Evolutionary conservation across 2,329 filamentous ascomycete genomes (phyloP).

Genomic region (Xylariales sp.): DNA sequence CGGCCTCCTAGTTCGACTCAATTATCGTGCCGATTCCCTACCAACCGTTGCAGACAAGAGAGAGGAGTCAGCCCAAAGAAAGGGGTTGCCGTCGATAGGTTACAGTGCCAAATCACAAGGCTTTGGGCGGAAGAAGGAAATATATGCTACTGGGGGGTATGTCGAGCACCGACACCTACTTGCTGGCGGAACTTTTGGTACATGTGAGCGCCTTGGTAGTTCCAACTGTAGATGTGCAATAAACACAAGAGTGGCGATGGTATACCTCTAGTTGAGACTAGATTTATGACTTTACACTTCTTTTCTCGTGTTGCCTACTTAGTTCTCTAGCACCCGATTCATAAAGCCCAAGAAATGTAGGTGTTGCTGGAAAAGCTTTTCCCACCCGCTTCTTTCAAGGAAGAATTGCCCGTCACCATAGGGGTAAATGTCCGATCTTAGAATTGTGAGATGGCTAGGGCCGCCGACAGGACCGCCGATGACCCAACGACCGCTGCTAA

Average conservation of each 20-base stretch:
- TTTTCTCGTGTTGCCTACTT: neutral
- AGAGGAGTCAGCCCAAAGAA: neutral
- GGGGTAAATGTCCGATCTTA: neutral
- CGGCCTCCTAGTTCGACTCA: neutral
- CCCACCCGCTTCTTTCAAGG: constrained; percentile 11
- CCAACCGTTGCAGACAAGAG: neutral
- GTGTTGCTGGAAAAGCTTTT: constrained; percentile 19
- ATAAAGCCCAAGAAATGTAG: constrained; percentile 1
- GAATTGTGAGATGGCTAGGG: neutral
- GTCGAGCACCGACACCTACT: neutral
- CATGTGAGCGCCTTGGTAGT: neutral
- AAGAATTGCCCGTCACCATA: neutral
- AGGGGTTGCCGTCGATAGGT: neutral
- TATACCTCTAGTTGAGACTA: constrained; percentile 9
- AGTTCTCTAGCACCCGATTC: neutral
- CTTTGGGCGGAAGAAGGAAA: neutral
- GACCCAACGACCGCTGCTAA: constrained; percentile 3
- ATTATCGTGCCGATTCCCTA: neutral
- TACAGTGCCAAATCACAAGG: constrained; percentile 8
- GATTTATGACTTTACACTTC: constrained; percentile 3
- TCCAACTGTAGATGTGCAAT: constrained; percentile 8
- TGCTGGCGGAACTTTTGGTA: neutral
- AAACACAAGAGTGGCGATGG: neutral
- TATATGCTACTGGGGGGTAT: neutral
- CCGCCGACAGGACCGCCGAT: neutral